Base-by-base conservation (phyloP, 306 rosid genomes). In the Casuarina cunninghamiana region DNA sequence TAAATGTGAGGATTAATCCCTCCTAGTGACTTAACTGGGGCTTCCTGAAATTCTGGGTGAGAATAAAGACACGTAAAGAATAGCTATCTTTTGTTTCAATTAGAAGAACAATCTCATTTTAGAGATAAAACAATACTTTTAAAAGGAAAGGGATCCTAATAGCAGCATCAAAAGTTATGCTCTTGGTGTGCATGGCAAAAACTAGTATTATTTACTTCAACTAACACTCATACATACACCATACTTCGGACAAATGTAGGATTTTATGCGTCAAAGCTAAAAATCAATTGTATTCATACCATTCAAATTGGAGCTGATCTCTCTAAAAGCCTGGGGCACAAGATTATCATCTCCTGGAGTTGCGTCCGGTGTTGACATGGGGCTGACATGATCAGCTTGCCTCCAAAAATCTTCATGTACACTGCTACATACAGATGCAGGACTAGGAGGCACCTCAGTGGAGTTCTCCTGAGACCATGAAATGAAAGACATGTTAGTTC, bases 401-500 rank as follows among this genome's bases (percentile, higher is more conserved):
- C 90, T 92, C 91, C 97, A 95, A 49, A 88, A 73, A 13, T 95
- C 98, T 80, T 95, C 98, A 35, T 85, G 96, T 70, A 84, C 86
- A 86, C 91, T 96, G 96, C 99, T 91, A 86, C 96, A 91, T 13
- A 87, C 90, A 71, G 99, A 96, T 58, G 97, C 99, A 70, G 99
- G 99, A 86, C 99, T 96, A 69, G 99, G 99, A 81, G 99, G 99
- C 55, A 96, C 99, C 91, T 96, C 99, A 43, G 99, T 96, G 82
- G 83, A 93, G 77, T 93, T 96, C 54, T 96, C 99, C 99, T 96
- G 54, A 73, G 68, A 82, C 74, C 82, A 71, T 32, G 69, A 53
- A 69, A 75, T 44, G 79, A 73, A 70, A 80, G 54, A 82, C 76
- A 3, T 35, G 53, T 48, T 51, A 48, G 76, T 78, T 71, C 77